A percentile compares a stretch with the other conserved stretches of the same genome.
Conservation (phyloP, 148 eudicot species). For the Rhododendron kiyosumense region DNA sequence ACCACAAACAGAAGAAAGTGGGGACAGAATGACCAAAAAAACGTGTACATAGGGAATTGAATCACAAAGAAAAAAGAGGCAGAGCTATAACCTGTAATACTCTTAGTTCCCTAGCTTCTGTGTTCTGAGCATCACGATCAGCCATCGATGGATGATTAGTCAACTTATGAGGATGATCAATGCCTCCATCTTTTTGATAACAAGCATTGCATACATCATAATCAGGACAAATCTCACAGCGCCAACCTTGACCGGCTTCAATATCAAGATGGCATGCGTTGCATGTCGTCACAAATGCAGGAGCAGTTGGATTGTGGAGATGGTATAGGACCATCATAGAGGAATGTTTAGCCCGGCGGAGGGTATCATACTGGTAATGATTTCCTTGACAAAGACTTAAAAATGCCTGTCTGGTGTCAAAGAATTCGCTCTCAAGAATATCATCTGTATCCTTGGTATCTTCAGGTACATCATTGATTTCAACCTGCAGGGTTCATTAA, state of each 20-base stretch:
- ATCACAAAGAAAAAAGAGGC: background rate
- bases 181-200: constrained; percentile 74
- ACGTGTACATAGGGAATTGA: background rate
- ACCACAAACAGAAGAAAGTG: background rate
- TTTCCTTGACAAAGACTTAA: constrained; percentile 98
- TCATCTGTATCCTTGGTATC: constrained; percentile 93
- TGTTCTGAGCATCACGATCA: constrained; percentile 88
- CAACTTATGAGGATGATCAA: constrained; percentile 91
- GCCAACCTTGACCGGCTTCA: constrained; percentile 99
- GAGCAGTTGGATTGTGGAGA: constrained; percentile 98
- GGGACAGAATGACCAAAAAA: constrained; percentile 1
- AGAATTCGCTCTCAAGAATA: constrained; percentile 94
- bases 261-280: constrained; percentile 78
- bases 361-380: constrained; percentile 96
- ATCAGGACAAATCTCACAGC: constrained; percentile 95
- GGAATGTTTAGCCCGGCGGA: constrained; percentile 98
- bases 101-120: constrained; percentile 86
- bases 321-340: constrained; percentile 99
- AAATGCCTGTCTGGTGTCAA: constrained; percentile 93
- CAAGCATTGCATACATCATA: constrained; percentile 94
- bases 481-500: constrained; percentile 46
- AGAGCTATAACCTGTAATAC: constrained; percentile 60
- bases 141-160: constrained; percentile 76
- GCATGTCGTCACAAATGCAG: constrained; percentile 91
- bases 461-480: constrained; percentile 55